Evolutionary conservation across 345 rosid genomes (phyloP), one percentile per base, ranked within the genome.

Genomic region (Citrus medica): DNA sequence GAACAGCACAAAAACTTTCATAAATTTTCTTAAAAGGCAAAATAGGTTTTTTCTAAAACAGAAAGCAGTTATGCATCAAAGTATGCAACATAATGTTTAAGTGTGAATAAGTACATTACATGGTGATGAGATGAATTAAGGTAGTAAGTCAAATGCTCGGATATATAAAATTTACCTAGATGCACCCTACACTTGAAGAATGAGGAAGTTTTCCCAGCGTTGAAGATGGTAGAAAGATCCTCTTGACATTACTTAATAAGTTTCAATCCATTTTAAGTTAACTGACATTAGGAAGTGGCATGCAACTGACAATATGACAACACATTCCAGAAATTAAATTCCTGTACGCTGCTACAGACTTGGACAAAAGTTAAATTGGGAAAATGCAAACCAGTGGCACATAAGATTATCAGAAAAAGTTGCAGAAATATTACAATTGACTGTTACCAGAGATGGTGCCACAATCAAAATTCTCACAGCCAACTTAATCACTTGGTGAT

Each of bases 111-210:
- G 24, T 24, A 25, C 16, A 14, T 19, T 61, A 40, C 24, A 71
- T 51, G 24, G 27, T 53, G 55, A 65, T 8, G 5, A 12, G 17
- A 46, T 46, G 51, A 12, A 46, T 65, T 46, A n/a, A 51, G 74
- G 61, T 71, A 21, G 37, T 6, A 70, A 32, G 40, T 46, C 62
- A n/a, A 71, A 37, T 53, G 16, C 21, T 37, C n/a, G 25, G 21
- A 14, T 14, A 35, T n/a, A 24, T 2, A 58, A 27, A 73, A 21
- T 37, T 30, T 9, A 71, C 53, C 13, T 58, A 56, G 17, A 72
- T 33, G 75, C 56, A 81, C 13, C 32, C 66, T 73, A 81, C 25
- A 19, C 74, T 73, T 27, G 42, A 27, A 55, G 40, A 33, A 77
- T 33, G 7, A 53, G 30, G 37, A 62, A 27, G 27, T 67, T 25